Base-by-base conservation (phyloP, 441 rosid species). In the Eutrema salsugineum region DNA sequence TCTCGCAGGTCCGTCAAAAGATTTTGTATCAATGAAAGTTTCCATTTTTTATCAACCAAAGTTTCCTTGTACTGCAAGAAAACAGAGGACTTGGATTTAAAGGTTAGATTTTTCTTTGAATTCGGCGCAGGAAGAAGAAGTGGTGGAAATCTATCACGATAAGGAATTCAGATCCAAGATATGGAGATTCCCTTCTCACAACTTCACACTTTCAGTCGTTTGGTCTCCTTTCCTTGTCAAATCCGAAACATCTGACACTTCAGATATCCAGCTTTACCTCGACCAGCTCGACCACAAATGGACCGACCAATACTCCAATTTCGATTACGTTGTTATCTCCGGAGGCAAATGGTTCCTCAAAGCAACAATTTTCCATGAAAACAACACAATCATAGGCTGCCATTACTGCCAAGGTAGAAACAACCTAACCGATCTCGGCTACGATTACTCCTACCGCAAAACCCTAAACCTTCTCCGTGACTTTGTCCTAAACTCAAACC, bases 271-370 rank as follows among this genome's bases (percentile, higher is more conserved):
- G 28, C 87, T 88, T 48, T 80, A 86, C 68, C 85, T 88, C 1
- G 86, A 86, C 49, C 39, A 78, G 63, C 89, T 88, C 8, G 89
- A 88, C 20, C 53, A 5, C 10, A 83, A 72, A 71, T 88, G 90
- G 93, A 83, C 79, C 0, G 54, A 63, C 4, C 84, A 76, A 15
- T 88, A 76, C 79, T 19, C 42, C 6, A 78, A 75, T 15, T 79
- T 86, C 1, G 85, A 88, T 48, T 84, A 82, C 1, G 83, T 53
- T 20, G 83, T 86, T 10, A 81, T 86, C 57, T 80, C 87, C 0
- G 84, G 86, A n/a, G 93, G 93, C 11, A 88, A 88, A 66, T 88
- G 90, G 93, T 88, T 83, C 59, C 83, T 86, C 19, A 83, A 86
- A 68, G 53, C 85, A 8, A 84, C 93, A 1, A 78, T 86, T 8